Conservation (phyloP, 352 stramenopile genomes). For the Globisporangium uncinulatum region DNA sequence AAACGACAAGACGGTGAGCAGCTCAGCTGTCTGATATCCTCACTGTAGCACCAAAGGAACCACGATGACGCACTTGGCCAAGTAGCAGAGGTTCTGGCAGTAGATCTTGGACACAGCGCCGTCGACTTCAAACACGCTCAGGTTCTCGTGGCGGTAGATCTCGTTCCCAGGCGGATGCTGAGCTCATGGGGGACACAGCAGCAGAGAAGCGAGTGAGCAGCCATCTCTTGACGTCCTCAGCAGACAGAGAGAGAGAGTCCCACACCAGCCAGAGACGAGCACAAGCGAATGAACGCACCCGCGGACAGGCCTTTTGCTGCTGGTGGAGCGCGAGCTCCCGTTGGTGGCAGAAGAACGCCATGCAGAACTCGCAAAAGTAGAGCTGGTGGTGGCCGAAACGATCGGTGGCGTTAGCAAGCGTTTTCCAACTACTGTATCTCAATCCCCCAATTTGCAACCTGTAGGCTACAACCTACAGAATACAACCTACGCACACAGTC, state of each 20-base stretch:
- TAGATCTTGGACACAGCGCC: constrained; percentile 96
- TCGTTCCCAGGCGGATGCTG: constrained; percentile 78
- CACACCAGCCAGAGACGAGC: background rate
- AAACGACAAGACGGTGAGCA: background rate
- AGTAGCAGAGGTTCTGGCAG: constrained; percentile 98
- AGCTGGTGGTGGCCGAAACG: constrained; percentile 29
- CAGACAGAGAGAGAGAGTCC: background rate
- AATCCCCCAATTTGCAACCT: background rate
- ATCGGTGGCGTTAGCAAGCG: too few relatives aligned
- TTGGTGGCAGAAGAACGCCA: constrained; percentile 84
- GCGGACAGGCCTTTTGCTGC: constrained; percentile 53
- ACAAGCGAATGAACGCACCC: constrained; percentile 23
- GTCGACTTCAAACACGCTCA: constrained; percentile 97
- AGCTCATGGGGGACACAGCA: background rate
- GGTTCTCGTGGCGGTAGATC: constrained; percentile 93
- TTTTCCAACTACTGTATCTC: too few relatives aligned
- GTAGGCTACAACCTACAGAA: background rate
- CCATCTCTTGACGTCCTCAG: too few relatives aligned
- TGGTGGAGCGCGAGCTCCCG: constrained; percentile 62
- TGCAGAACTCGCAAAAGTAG: constrained; percentile 88
- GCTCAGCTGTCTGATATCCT: background rate
- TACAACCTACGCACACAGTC: constrained; percentile 56
- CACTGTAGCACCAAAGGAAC: background rate
- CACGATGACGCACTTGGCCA: constrained; percentile 87
- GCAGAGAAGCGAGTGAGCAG: background rate